Evolutionary conservation across 2,329 filamentous ascomycete genomes (phyloP).

Genomic region (Triangularia verruculosa): DNA sequence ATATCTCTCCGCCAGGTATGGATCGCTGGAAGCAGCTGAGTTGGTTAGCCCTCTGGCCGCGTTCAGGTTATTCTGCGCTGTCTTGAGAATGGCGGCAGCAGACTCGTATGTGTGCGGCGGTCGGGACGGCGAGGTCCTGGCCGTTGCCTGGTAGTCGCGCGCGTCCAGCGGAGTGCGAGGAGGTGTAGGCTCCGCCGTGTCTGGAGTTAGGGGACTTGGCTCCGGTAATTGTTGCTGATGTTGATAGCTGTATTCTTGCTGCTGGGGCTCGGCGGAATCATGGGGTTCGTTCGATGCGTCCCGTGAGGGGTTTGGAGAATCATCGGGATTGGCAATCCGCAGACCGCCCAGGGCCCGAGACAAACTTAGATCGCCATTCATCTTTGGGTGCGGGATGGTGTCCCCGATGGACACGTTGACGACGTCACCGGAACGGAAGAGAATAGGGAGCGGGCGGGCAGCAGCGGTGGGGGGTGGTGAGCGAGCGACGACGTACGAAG

Average conservation of each 20-base stretch:
- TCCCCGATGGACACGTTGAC: slow-evolving; percentile 9
- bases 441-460: neutral
- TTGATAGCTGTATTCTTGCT: neutral
- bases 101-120: slow-evolving; percentile 28
- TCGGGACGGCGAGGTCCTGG: slow-evolving; percentile 19
- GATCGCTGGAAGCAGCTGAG: slow-evolving; percentile 12
- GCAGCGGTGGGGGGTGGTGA: neutral
- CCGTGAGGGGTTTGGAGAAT: slow-evolving; percentile 41
- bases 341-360: slow-evolving; percentile 90
- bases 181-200: neutral
- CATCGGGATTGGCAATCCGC: slow-evolving; percentile 94
- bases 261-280: slow-evolving; percentile 16
- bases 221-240: slow-evolving; percentile 14
- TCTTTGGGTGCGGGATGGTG: slow-evolving; percentile 41
- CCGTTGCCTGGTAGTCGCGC: slow-evolving; percentile 6
- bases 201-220: slow-evolving; percentile 11
- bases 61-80: slow-evolving; percentile 30
- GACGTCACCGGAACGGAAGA: slow-evolving; percentile 11
- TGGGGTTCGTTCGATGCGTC: slow-evolving; percentile 35
- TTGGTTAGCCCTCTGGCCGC: slow-evolving; percentile 21
- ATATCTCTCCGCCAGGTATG: slow-evolving; percentile 20
- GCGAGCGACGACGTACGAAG: slow-evolving; percentile 11
- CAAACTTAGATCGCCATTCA: slow-evolving; percentile 91
- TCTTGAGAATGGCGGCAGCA: slow-evolving; percentile 29
- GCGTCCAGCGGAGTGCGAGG: slow-evolving; percentile 11